Conservation (phyloP, 352 stramenopile species). For the Globisporangium cederbergense region DNA sequence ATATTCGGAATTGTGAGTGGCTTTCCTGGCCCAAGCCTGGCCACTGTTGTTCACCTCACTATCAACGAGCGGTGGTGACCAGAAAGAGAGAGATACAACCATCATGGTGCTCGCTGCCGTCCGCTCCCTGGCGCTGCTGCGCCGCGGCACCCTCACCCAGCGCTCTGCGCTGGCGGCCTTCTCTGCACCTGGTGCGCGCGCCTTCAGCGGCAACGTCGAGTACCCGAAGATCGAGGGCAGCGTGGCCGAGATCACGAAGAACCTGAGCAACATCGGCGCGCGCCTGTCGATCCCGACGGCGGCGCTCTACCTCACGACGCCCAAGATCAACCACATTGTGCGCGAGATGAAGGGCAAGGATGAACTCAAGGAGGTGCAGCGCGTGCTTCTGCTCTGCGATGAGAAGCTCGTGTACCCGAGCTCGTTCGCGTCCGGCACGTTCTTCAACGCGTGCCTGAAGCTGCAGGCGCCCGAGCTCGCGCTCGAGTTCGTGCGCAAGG, state of each 20-base stretch:
- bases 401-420: conserved; percentile 75
- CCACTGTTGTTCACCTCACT: not conserved
- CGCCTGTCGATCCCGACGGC: conserved; percentile 76
- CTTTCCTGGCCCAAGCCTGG: not conserved
- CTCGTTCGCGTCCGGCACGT: conserved; percentile 55
- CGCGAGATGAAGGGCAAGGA: conserved; percentile 76
- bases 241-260: conserved; percentile 65
- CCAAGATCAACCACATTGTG: conserved; percentile 83
- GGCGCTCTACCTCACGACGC: conserved; percentile 72
- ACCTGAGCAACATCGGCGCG: conserved; percentile 64
- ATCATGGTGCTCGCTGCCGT: conserved; percentile 20
- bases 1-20: not conserved
- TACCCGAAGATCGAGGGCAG: conserved; percentile 79
- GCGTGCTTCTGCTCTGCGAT: conserved; percentile 73
- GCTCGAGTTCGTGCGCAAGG: conserved; percentile 65
- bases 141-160: conserved; percentile 8
- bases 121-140: conserved; percentile 17
- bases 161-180: not conserved
- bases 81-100: conserved; percentile 5
- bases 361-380: conserved; percentile 65
- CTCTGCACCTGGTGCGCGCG: conserved; percentile 21
- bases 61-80: conserved; percentile 11
- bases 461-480: conserved; percentile 50
- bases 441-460: conserved; percentile 66
- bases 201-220: conserved; percentile 80